These are phyloP conservation scores for Pseudocercospora fuligena DNA, from an alignment of 2,329 filamentous ascomycete species.

Conservation along the genomic window DNA sequence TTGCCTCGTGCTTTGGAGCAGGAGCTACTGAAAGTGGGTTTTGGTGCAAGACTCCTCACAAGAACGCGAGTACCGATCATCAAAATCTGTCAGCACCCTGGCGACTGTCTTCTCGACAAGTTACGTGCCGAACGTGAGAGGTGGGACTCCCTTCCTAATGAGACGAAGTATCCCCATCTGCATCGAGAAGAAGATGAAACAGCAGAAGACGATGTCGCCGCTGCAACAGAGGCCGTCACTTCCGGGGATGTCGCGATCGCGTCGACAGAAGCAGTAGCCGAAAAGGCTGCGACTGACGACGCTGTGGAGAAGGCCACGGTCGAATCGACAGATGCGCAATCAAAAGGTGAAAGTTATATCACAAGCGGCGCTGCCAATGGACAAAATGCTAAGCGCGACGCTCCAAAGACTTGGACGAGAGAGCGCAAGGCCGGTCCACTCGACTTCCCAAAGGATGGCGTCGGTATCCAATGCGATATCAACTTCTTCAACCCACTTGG, in stretches of 20 bases:
- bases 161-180: constrained; percentile 49
- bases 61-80: constrained; percentile 84
- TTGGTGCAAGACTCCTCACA: constrained; percentile 77
- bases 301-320: neutral
- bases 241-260: neutral
- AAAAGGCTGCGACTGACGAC: neutral
- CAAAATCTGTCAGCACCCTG: constrained; percentile 78
- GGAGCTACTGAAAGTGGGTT: constrained; percentile 70
- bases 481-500: constrained; percentile 87
- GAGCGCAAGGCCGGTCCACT: constrained; percentile 59
- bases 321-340: neutral
- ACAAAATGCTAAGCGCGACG: constrained; percentile 21
- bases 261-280: neutral
- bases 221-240: neutral
- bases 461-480: constrained; percentile 89
- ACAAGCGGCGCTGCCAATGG: neutral
- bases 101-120: constrained; percentile 62
- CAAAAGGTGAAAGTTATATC: neutral
- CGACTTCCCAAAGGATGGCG: constrained; percentile 76
- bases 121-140: constrained; percentile 69
- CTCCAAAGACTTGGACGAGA: constrained; percentile 46
- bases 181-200: constrained; percentile 31
- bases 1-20: constrained; percentile 78
- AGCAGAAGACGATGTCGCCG: constrained; percentile 15
- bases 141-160: constrained; percentile 66